A percentile compares a stretch with the other conserved stretches of the same genome.
Evolutionary conservation across 352 stramenopile species (phyloP).

Genomic region (Pseudoperonospora humuli): DNA sequence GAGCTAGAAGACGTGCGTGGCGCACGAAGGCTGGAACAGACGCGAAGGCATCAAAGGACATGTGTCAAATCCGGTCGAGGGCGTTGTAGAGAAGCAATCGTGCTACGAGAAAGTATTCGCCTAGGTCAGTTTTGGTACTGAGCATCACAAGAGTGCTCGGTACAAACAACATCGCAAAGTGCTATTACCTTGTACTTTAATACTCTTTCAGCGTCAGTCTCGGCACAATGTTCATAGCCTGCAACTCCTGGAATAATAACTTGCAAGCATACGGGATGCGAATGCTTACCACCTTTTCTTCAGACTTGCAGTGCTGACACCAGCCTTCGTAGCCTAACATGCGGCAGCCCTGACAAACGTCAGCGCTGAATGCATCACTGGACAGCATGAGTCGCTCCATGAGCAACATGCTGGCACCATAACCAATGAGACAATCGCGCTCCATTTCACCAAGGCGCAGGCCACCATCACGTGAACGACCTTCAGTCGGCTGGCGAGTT

Average conservation of each 20-base stretch:
- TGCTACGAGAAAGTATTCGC: too few species aligned
- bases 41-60: too few species aligned
- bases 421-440: slow-evolving; percentile 99
- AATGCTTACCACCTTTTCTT: slow-evolving; percentile 97
- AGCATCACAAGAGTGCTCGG: too few species aligned
- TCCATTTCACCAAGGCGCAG: slow-evolving; percentile 99
- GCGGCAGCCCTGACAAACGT: slow-evolving; percentile 96
- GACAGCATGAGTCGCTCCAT: slow-evolving; percentile 99
- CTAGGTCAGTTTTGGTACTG: too few species aligned
- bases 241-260: slow-evolving; percentile 96
- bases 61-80: too few species aligned
- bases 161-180: too few species aligned
- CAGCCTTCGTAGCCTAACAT: slow-evolving; percentile 96
- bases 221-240: slow-evolving; percentile 99
- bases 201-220: slow-evolving; percentile 94
- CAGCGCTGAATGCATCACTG: slow-evolving; percentile 97
- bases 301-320: slow-evolving; percentile 98
- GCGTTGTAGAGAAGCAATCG: too few species aligned
- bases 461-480: slow-evolving; percentile 94
- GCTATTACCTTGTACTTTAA: slow-evolving; percentile 30
- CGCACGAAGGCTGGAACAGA: too few species aligned
- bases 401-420: slow-evolving; percentile 98
- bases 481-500: slow-evolving; percentile 98
- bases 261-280: slow-evolving; percentile 99
- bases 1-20: too few species aligned